Evolutionary conservation across 139 green algal species (phyloP), one percentile per base, ranked within the genome.

Genomic region (Microglena sp.): DNA sequence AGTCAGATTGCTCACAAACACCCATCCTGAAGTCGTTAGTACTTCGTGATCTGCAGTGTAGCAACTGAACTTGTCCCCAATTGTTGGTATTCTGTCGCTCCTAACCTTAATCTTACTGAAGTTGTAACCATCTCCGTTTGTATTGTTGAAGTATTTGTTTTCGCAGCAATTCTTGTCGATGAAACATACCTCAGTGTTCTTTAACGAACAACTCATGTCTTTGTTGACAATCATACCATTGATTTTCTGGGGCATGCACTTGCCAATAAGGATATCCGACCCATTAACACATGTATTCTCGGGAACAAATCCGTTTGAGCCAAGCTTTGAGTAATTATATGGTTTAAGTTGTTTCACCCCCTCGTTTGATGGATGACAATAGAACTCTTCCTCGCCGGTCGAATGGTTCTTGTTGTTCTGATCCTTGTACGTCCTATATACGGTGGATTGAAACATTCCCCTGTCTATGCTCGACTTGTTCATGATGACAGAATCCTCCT

Each of bases 401-500:
- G 59, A 58, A 44, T 70, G 55, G 32, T 66, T 69, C 45, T 61
- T 61, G 36, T 67, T 63, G 64, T 64, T 45, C 58, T 68, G 45
- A 29, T 46, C 45, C 45, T 68, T 68, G 62, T 68, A 68, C 21
- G 62, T 57, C 62, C 27, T 68, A 1, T 53, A 87, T 57, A 77
- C 78, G 26, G 83, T 84, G 3, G 71, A 83, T 21, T 69, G 43
- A 62, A 86, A 82, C 46, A 90, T 73, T 8, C 83, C 83, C 11
- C 83, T 70, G 55, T 88, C 78, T 2, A 88, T 81, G 29, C 73
- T 62, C 0, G 62, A 68, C 34, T 73, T 60, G 67, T 80, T 81
- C 62, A 80, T 72, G 34, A 90, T 85, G 30, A 88, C 53, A 28
- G 68, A 79, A 66, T 90, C 83, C 66, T 90, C 83, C 68, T 90